Evolutionary conservation across 2,329 filamentous ascomycete genomes (phyloP).

Genomic region (Magnaporthiopsis rhizophila): DNA sequence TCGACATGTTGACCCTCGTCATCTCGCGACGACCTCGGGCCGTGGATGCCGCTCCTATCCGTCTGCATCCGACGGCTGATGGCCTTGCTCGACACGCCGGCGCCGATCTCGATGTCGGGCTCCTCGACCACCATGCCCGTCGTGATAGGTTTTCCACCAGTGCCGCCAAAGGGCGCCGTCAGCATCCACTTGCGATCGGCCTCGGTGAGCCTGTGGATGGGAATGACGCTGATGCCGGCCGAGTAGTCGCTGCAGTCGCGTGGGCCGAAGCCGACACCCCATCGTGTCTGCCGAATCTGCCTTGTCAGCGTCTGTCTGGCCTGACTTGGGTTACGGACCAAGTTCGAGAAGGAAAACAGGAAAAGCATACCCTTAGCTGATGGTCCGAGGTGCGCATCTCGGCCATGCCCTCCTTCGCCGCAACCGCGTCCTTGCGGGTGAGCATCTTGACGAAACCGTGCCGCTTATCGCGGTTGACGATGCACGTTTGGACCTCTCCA

Average conservation of each 20-base stretch:
- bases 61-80: constrained; percentile 63
- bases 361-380: constrained; percentile 50
- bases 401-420: constrained; percentile 83
- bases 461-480: constrained; percentile 95
- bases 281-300: constrained; percentile 52
- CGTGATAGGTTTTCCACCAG: constrained; percentile 73
- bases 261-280: constrained; percentile 95
- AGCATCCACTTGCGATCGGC: constrained; percentile 97
- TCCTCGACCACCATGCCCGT: constrained; percentile 87
- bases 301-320: not conserved
- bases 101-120: constrained; percentile 96
- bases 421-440: constrained; percentile 74
- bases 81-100: constrained; percentile 91
- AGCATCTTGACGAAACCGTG: constrained; percentile 99
- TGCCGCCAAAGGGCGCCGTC: constrained; percentile 87
- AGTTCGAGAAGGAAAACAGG: not conserved
- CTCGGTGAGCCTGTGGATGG: constrained; percentile 85
- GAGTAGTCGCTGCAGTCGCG: constrained; percentile 95
- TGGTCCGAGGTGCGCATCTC: constrained; percentile 63
- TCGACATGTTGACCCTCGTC: constrained; percentile 19
- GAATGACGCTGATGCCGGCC: constrained; percentile 84
- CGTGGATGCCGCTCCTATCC: constrained; percentile 56
- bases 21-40: constrained; percentile 49
- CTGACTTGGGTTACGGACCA: not conserved
- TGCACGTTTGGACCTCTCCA: constrained; percentile 90